These are phyloP conservation scores for Vitis hybrid DNA, from an alignment of 177 flowering plant genomes.

Conservation along the genomic window DNA sequence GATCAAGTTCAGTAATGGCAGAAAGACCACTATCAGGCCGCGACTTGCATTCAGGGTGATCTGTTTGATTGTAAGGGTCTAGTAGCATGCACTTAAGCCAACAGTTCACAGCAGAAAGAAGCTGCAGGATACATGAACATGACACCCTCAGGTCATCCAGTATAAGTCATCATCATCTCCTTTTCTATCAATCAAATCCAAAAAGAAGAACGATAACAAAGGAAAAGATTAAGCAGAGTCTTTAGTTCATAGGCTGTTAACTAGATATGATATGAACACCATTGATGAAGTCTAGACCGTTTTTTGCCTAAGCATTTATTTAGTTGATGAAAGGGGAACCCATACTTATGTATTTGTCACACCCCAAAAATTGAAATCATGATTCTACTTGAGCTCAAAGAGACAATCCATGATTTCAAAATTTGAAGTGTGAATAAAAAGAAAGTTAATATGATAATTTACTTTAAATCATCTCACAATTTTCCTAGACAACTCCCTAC, in stretches of 20 bases:
- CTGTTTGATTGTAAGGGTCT: conserved; percentile 95
- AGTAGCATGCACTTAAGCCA: conserved; percentile 96
- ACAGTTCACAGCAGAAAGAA: conserved; percentile 94
- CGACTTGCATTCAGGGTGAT: conserved; percentile 94
- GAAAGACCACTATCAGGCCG: conserved; percentile 99
- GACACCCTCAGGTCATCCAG: neutral
- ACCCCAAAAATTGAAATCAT: too few species aligned
- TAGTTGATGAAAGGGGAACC: too few species aligned
- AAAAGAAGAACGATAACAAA: neutral
- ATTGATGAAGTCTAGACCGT: neutral
- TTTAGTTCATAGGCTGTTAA: neutral
- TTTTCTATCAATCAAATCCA: neutral
- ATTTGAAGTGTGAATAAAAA: too few species aligned
- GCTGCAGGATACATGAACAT: conserved; percentile 45
- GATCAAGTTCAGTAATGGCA: conserved; percentile 96
- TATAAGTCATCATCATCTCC: neutral
- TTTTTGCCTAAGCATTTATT: too few species aligned
- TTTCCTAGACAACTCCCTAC: too few species aligned
- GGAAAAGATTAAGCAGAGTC: neutral
- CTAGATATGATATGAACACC: neutral
- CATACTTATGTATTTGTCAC: too few species aligned
- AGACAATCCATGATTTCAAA: too few species aligned
- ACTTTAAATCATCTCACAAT: too few species aligned
- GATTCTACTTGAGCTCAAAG: too few species aligned
- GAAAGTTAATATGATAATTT: too few species aligned